Evolutionary conservation across 345 rosid genomes (phyloP), one percentile per base, ranked within the genome.

Genomic region (Citrus cavaleriei): DNA sequence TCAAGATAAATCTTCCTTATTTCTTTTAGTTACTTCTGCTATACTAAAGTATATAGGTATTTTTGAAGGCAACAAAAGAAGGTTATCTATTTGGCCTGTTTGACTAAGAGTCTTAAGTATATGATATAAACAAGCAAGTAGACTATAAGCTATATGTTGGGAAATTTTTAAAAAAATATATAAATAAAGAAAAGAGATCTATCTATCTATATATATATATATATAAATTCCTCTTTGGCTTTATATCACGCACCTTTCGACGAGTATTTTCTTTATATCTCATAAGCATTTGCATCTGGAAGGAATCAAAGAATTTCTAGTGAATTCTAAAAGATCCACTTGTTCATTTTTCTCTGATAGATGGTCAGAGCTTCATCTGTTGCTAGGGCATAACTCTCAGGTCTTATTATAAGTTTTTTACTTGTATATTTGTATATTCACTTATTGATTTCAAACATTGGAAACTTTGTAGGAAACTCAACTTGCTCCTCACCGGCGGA

Each of bases 381-480:
- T 65, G 77, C 25, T 60, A 49, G 54, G 35, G 22, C 35, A 37
- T 24, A 37, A 38, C 35, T 24, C 51, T 32, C 1, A 38, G 18
- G 68, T 60, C 25, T 55, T 73, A n/a, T 35, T 35, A 25, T 37
- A 38, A 14, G 25, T 27, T 75, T 22, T 28, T 54, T 34, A 34
- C 35, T 34, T 34, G 35, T 34, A 34, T 34, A 76, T 21, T 4
- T 77, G 38, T 19, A 28, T 78, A 32, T 25, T n/a, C 55, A 25
- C 27, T 25, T 69, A n/a, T 61, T 73, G 54, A 65, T 16, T 7
- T 60, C 46, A 64, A 70, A 67, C 68, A 18, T 72, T 30, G 74
- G 42, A 49, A 76, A 70, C 77, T 83, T 71, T 82, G 83, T 90
- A 97, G 98, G 98, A 97, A 91, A 93, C 99, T 81, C 99, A 97